Base-by-base conservation (phyloP, 2,329 filamentous ascomycete genomes). In the Pseudonectria foliicola region DNA sequence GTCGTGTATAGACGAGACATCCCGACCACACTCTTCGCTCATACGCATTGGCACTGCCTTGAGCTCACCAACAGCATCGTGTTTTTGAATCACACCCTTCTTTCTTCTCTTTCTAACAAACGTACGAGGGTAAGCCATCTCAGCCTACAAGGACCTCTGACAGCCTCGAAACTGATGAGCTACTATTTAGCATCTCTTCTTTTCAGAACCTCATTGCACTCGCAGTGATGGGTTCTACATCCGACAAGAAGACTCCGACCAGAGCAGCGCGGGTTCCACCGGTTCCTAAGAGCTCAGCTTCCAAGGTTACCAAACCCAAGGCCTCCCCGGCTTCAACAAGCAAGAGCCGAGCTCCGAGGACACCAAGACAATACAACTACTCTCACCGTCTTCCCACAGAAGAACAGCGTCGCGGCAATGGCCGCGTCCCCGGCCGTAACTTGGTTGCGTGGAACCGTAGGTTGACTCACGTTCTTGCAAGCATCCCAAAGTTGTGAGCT, bases 401-500 rank as follows among this genome's bases (percentile, higher is more conserved):
- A 3, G 34, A 52, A 24, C 45, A 59, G 33, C 42, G 43, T 7
- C 44, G 44, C 11, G 38, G 34, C 8, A 59, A 59, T 39, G 56
- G 56, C 8, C 53, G 56, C 12, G 41, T 48, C 6, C 18, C 36
- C 5, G 64, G 63, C 7, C 59, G 66, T 6, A 59, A 54, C 18
- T 46, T 69, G 3, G 61, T 70, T 16, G 48, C 55, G 16, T 70
- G 66, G 66, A 54, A 52, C n/a, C 59, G 66, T 68, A 54, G 57
- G 65, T 53, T 29, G 12, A 21, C 15, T 18, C 3, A 29, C 31
- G n/a, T 31, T 7, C 10, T 10, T 21, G 16, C 8, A 5, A 24
- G 12, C 33, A 21, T 5, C 32, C 28, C 30, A 7, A 15, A 29
- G 30, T 25, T n/a, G 30, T 30, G 16, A 35, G 42, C 15, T 43